Evolutionary conservation across 2,329 filamentous ascomycete species (phyloP), one percentile per base, ranked within the genome.

Genomic region (Xylaria polymorpha): DNA sequence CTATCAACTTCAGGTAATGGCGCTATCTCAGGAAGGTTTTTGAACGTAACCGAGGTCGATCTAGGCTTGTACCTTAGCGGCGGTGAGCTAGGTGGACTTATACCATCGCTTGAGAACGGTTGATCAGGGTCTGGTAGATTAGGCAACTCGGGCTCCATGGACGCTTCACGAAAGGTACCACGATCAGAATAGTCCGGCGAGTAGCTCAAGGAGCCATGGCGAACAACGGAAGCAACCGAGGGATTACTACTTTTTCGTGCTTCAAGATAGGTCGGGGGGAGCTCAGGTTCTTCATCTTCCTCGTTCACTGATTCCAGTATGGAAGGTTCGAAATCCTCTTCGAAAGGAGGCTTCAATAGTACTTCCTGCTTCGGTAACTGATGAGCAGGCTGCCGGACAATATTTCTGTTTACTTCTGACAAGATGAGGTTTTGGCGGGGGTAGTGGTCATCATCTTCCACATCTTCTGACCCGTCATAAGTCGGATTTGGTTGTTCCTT

Each of bases 21-120:
- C 2, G 77, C 74, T 46, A 85, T 79, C 14, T 83, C 79, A n/a
- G 85, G 84, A 70, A 82, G 82, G 46, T 84, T 84, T 57, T 81
- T 82, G 51, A 85, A 83, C 6, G 81, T 81, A 32, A 83, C 77
- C 2, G 83, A 83, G 12, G 78, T 74, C 20, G 81, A 80, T 64
- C 81, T 78, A 5, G 73, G 73, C 67, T 79, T 80, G 37, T 79
- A 79, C 14, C 78, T 77, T 61, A 83, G 71, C 1, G 83, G 84
- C 4, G 85, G 85, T 5, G 86, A 87, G 75, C 83, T 86, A 2
- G 85, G 83, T 4, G 83, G 83, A 68, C 84, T 86, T 20, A 81
- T 78, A 48, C 80, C 80, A 62, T 80, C 79, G 57, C 77, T 77
- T 29, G 76, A 77, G 44, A 78, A 78, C 14, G 75, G 75, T 68